Evolutionary conservation across 2,329 filamentous ascomycete species (phyloP).

Genomic region (Hypoxylon sp.): DNA sequence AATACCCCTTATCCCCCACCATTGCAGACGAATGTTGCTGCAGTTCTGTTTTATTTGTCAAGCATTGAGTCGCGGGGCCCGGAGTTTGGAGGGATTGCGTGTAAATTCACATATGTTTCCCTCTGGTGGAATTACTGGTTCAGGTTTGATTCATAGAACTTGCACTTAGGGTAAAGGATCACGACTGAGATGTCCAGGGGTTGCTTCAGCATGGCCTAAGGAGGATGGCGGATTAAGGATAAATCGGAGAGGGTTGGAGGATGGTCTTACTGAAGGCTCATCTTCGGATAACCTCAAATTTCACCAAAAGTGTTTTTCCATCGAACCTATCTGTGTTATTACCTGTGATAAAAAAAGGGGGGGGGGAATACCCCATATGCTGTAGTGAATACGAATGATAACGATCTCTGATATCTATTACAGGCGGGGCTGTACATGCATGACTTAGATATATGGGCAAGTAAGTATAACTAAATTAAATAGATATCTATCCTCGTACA

Average conservation of each 20-base stretch:
- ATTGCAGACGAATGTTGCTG: conserved; percentile 22
- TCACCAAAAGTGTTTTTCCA: conserved; percentile 37
- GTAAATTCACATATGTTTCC: conserved; percentile 24
- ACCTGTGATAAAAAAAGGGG: neutral
- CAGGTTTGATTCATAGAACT: conserved; percentile 32
- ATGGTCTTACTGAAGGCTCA: conserved; percentile 14
- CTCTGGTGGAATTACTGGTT: conserved; percentile 25
- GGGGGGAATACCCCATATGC: neutral
- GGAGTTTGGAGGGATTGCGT: conserved; percentile 39
- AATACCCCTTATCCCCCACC: conserved; percentile 40
- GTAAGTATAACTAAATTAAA: too few species aligned
- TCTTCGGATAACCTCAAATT: conserved; percentile 26
- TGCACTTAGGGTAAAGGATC: conserved; percentile 31
- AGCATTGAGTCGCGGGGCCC: conserved; percentile 38
- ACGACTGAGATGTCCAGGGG: conserved; percentile 22
- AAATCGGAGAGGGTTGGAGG: conserved; percentile 21
- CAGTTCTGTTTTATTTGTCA: conserved; percentile 19
- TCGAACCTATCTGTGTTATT: neutral
- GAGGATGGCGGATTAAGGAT: conserved; percentile 42
- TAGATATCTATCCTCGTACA: too few species aligned
- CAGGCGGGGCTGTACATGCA: neutral
- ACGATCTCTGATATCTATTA: neutral
- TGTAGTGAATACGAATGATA: neutral
- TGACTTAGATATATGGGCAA: neutral
- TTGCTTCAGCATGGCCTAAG: conserved; percentile 17